A percentile compares a stretch with the other conserved stretches of the same genome.
Evolutionary conservation across 2,329 filamentous ascomycete species (phyloP).

Genomic region (Stemphylium vesicarium): DNA sequence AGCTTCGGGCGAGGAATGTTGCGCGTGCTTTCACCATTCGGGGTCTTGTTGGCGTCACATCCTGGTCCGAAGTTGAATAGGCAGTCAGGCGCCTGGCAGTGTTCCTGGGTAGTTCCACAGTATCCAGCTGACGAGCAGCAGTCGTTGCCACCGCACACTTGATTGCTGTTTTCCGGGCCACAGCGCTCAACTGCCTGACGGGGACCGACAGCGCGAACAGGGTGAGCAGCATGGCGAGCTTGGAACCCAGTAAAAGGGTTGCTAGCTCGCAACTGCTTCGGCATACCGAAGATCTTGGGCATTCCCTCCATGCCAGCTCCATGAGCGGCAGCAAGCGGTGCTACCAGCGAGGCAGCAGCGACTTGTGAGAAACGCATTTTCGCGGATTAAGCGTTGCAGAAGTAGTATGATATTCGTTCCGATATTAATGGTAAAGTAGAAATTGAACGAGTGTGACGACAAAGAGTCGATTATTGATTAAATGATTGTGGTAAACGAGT

Average conservation of each 20-base stretch:
- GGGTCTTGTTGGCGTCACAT: conserved; percentile 59
- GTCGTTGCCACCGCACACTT: conserved; percentile 38
- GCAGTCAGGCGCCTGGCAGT: conserved; percentile 67
- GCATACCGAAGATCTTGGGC: conserved; percentile 44
- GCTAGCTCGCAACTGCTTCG: conserved; percentile 38
- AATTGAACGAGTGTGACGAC: conserved; percentile 26
- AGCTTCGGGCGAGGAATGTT: conserved; percentile 59
- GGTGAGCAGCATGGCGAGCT: conserved; percentile 22
- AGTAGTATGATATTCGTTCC: background rate
- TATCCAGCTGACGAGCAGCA: conserved; percentile 51
- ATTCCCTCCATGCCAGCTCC: conserved; percentile 26
- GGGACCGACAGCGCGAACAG: conserved; percentile 25
- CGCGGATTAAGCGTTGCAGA: background rate
- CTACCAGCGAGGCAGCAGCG: conserved; percentile 34
- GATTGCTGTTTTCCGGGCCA: conserved; percentile 25
- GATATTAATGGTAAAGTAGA: background rate
- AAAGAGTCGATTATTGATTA: conserved; percentile 26
- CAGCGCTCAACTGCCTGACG: conserved; percentile 41
- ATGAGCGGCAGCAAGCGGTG: conserved; percentile 43
- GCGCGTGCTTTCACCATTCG: conserved; percentile 61
- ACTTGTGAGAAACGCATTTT: conserved; percentile 43
- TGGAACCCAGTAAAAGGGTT: conserved; percentile 31
- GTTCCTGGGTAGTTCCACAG: conserved; percentile 61
- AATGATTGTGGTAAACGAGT: conserved; percentile 27
- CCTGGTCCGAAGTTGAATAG: conserved; percentile 65